Base-by-base conservation (phyloP, 352 stramenopile genomes). In the Phytophthora pini region DNA sequence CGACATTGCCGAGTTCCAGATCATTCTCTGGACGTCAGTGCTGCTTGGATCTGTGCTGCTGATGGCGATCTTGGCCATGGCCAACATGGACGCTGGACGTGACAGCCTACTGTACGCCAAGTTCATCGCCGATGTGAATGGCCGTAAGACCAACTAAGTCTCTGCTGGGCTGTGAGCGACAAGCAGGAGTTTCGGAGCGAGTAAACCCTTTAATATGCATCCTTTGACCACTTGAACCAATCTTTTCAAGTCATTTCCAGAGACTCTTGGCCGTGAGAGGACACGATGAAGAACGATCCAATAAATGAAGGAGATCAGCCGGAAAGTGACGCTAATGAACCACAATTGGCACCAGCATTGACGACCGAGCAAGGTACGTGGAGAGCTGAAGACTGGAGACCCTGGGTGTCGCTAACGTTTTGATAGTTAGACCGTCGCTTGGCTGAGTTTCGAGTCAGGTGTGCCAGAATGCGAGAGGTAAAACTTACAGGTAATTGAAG, bases 51-150 rank as follows among this genome's bases (percentile, higher is more conserved):
- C 68, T 7, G 52, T 89, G 53, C 56, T 88, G 31, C 47, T 90
- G 22, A 64, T 86, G 45, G 61, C 74, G 22, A 70, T 95, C 27
- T 50, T 87, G 51, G 75, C 75, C 9, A 87, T 93, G 67, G 69
- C 70, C 57, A 90, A 80, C 68, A 94, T 95, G 82, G 77, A 94
- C 49, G 69, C 78, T 5, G 72, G 74, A 15, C 86, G 82, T 24
- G 88, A 95, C 71, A 93, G 80, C 64, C 68, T 95, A 52, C 74
- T 95, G 9, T 93, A 92, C 62, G 88, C 87, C 79, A 95, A 95
- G 77, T 95, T 95, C 61, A 88, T 78, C 44, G 79, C 82, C 3
- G 72, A 86, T 59, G 68, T 75, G 34, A 81, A 68, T 53, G 52
- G 74, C 49, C 80, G 77, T 32, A 90, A 90, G 65, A 74, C 56